Percentiles rank a stretch among this genome's conserved stretches.
These are phyloP conservation scores for Botryotinia globosa DNA, from an alignment of 2,329 filamentous ascomycete genomes.

Conservation along the genomic window DNA sequence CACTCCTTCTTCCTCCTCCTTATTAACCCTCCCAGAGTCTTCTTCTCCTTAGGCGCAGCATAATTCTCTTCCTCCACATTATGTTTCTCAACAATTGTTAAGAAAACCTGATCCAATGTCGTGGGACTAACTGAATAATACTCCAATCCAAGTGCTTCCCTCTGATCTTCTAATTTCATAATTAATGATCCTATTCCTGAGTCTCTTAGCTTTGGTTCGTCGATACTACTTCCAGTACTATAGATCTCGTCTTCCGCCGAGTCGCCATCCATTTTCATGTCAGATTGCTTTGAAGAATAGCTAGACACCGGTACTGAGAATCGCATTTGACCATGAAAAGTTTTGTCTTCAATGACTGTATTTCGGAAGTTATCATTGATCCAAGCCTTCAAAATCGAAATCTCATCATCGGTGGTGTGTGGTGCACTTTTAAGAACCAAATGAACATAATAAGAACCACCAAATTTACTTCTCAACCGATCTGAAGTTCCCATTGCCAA, in stretches of 20 bases:
- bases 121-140: slow-evolving; percentile 87
- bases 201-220: slow-evolving; percentile 16
- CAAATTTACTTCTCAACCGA: slow-evolving; percentile 69
- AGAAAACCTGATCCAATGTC: slow-evolving; percentile 86
- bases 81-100: slow-evolving; percentile 78
- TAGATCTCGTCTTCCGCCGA: slow-evolving; percentile 29
- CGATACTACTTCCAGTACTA: slow-evolving; percentile 19
- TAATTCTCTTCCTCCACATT: slow-evolving; percentile 73
- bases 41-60: slow-evolving; percentile 27
- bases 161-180: slow-evolving; percentile 68
- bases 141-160: slow-evolving; percentile 66
- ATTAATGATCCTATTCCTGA: slow-evolving; percentile 63
- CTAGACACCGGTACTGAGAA: slow-evolving; percentile 62
- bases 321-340: slow-evolving; percentile 82
- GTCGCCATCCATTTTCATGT: neutral
- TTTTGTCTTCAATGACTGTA: slow-evolving; percentile 68
- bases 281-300: slow-evolving; percentile 41
- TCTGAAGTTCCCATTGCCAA: slow-evolving; percentile 77
- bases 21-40: neutral
- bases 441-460: slow-evolving; percentile 77
- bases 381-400: slow-evolving; percentile 64
- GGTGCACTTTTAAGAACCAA: slow-evolving; percentile 74
- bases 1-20: neutral
- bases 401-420: slow-evolving; percentile 66
- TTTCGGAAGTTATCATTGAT: slow-evolving; percentile 58